Evolutionary conservation across 805 yeast species (phyloP).

Genomic region (Suhomyces sp.): DNA sequence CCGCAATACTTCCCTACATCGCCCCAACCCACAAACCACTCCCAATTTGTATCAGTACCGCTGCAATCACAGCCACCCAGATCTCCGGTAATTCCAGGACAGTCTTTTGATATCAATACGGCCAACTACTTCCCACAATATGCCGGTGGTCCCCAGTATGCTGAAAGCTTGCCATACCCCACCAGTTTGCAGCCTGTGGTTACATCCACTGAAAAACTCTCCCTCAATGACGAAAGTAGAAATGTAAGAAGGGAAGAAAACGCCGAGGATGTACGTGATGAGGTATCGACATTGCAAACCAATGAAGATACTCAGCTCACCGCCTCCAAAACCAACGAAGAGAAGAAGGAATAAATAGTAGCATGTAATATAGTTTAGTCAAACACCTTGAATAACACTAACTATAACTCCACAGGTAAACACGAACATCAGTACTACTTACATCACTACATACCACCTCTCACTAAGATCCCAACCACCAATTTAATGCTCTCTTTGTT

Average conservation of each 20-base stretch:
- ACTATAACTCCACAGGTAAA: too few species aligned
- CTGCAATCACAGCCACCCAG: conserved; percentile 5
- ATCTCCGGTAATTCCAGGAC: conserved; percentile 1
- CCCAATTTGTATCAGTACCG: conserved; percentile 8
- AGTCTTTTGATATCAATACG: conserved; percentile 13
- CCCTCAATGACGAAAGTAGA: not conserved
- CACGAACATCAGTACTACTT: not conserved
- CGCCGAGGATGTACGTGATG: conserved; percentile 5
- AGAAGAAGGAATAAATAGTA: not conserved
- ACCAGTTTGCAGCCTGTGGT: conserved; percentile 10
- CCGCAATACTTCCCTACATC: conserved; percentile 39
- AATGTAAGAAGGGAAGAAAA: not conserved
- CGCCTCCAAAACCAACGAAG: not conserved
- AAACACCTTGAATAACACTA: too few species aligned
- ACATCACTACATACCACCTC: not conserved
- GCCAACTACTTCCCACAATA: conserved; percentile 17
- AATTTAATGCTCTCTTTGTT: not conserved
- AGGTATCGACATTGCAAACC: conserved; percentile 13
- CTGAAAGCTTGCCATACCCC: conserved; percentile 16
- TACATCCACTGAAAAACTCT: conserved; percentile 1
- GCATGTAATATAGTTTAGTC: not conserved
- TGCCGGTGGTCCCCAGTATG: conserved; percentile 11
- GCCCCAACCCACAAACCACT: conserved; percentile 21
- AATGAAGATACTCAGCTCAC: not conserved
- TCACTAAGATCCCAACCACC: not conserved